phyloP scores from a whole-genome alignment of 768 basidiomycete species.

The Cystobasidium tubakii region DNA sequence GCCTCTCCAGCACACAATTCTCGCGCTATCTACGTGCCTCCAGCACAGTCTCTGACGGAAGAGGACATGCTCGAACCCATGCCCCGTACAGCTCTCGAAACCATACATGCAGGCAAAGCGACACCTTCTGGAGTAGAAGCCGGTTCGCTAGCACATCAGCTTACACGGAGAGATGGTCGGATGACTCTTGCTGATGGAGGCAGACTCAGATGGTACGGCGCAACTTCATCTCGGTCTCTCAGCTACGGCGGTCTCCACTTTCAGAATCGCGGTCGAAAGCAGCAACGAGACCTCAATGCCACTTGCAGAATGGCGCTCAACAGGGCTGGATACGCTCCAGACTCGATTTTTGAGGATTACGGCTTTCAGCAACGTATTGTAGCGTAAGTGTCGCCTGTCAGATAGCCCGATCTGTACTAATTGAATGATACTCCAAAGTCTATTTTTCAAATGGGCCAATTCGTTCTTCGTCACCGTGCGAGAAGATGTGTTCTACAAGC shows the following conservation, averaged over 20 bases:
- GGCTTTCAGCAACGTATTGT: not conserved
- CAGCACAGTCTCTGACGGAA: not conserved
- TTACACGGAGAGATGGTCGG: not conserved
- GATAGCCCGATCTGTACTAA: too few relatives aligned
- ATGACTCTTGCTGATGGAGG: constrained; percentile 8
- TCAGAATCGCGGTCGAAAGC: not conserved
- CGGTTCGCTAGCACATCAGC: constrained; percentile 1
- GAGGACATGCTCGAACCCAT: constrained; percentile 15
- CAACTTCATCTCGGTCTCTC: not conserved
- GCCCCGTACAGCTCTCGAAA: constrained; percentile 5
- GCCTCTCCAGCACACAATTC: not conserved
- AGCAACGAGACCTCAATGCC: not conserved
- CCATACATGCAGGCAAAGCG: constrained; percentile 4
- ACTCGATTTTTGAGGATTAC: constrained; percentile 7
- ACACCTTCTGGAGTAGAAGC: not conserved
- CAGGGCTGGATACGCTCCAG: not conserved
- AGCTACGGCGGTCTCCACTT: constrained; percentile 18
- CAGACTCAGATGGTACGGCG: not conserved
- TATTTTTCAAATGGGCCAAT: not conserved
- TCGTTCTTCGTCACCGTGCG: constrained; percentile 1
- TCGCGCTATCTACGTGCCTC: constrained; percentile 8
- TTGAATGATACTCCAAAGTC: not conserved
- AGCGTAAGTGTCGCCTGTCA: not conserved
- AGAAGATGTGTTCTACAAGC: constrained; percentile 8
- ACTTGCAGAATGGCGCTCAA: constrained; percentile 8